Conservation (phyloP, 805 yeast genomes). For the Wickerhamomyces queroliae region DNA sequence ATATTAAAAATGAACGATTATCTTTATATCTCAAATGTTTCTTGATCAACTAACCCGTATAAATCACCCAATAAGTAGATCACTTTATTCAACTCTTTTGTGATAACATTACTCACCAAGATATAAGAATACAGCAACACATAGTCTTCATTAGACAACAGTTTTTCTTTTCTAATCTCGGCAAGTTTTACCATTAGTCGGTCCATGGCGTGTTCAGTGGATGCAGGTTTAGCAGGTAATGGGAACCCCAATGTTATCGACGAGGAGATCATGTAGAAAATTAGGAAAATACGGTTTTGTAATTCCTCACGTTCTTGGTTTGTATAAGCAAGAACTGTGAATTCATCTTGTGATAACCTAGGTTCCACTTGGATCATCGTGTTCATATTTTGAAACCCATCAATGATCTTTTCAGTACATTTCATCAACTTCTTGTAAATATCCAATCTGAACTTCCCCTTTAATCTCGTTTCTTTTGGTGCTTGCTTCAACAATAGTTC, state of each 20-base stretch:
- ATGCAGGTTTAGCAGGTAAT: constrained; percentile 69
- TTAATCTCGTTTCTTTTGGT: constrained; percentile 66
- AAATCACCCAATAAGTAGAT: constrained; percentile 48
- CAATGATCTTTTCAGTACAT: constrained; percentile 60
- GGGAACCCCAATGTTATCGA: constrained; percentile 75
- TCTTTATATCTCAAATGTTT: constrained; percentile 16
- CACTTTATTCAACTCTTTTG: constrained; percentile 57
- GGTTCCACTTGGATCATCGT: constrained; percentile 64
- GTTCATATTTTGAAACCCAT: constrained; percentile 69
- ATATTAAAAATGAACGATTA: neutral
- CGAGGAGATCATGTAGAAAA: constrained; percentile 74
- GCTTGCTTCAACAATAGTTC: constrained; percentile 61
- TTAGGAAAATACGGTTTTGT: constrained; percentile 64
- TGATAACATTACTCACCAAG: constrained; percentile 62
- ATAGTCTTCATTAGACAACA: constrained; percentile 61
- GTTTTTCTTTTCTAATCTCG: constrained; percentile 40
- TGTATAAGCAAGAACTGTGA: constrained; percentile 47
- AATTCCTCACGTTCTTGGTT: constrained; percentile 59
- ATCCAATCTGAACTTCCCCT: constrained; percentile 61
- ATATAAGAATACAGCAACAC: constrained; percentile 72
- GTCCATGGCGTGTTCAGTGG: constrained; percentile 69
- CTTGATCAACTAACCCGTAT: constrained; percentile 53
- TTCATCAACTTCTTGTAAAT: constrained; percentile 45
- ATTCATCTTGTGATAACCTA: constrained; percentile 44
- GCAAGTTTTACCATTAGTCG: constrained; percentile 60